Base-by-base conservation (phyloP, 2,329 filamentous ascomycete species). In the Fusarium sulawesiense region DNA sequence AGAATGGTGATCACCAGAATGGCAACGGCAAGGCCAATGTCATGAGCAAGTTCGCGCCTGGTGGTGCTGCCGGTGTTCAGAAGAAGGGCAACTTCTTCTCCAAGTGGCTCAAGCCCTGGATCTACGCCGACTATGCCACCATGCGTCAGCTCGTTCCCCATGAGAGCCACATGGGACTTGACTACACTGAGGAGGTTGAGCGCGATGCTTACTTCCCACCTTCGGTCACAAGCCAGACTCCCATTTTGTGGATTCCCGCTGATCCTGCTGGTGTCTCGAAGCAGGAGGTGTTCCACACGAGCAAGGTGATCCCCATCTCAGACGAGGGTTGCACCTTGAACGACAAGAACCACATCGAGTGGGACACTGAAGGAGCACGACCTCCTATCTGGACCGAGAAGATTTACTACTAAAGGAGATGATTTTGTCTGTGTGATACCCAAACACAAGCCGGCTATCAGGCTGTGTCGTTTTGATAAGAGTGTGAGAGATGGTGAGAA, bases 41-140 rank as follows among this genome's bases (percentile, higher is more conserved):
- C 37, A 40, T 70, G n/a, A 48, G 53, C 53, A 72, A 64, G 54
- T 47, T 76, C 3, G 61, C 68, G 20, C 71, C 78, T 6, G 71
- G 71, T 25, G 72, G 72, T 53, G 37, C 42, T 25, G 65, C 48
- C 3, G 56, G 71, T 25, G 76, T 58, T 40, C 71, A 77, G 64
- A 85, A 84, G 78, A 85, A 86, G 76, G 84, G 84, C 45, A 86
- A 86, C 75, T 76, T 89, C 57, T 75, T 90, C 60, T 75, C 79
- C 63, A 87, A 85, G 71, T 93, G 88, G 83, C 80, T 97, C 61
- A 91, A 92, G 78, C 94, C 94, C 0, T 93, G 95, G 85, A 82
- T 89, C 61, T 92, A 93, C 77, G 83, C 87, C 66, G 88, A 93
- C 80, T 97, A 96, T 79, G 80, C 84, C 18, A 85, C 88, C 5